These are phyloP conservation scores for Elsinoe batatas DNA, from an alignment of 2,329 filamentous ascomycete species.

Conservation along the genomic window DNA sequence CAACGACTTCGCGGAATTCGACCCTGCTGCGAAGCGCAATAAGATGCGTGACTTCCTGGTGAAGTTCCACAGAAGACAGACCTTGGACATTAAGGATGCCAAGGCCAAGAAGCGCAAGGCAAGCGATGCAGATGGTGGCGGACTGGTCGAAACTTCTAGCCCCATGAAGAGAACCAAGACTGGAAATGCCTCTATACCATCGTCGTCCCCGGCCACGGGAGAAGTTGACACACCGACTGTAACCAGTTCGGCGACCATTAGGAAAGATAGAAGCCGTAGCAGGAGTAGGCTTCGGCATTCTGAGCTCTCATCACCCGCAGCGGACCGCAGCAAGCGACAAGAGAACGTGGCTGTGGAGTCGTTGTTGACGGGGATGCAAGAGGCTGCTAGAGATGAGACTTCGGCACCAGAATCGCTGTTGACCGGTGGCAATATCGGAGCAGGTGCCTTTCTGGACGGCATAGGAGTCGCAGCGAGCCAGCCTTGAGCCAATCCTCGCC, in stretches of 20 bases:
- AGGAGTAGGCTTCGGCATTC: not conserved
- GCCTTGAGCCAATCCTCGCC: not conserved
- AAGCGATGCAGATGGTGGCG: not conserved
- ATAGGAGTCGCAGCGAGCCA: not conserved
- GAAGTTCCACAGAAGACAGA: slow-evolving; percentile 50
- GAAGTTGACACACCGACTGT: not conserved
- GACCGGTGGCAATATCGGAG: not conserved
- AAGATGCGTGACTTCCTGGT: slow-evolving; percentile 59
- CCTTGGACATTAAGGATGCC: slow-evolving; percentile 42
- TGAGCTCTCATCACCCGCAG: not conserved
- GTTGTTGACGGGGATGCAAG: not conserved
- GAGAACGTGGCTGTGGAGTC: not conserved
- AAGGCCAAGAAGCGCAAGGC: slow-evolving; percentile 30
- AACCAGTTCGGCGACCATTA: not conserved
- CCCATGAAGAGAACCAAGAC: not conserved
- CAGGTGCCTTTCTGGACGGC: not conserved
- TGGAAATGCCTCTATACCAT: not conserved
- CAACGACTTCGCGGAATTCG: slow-evolving; percentile 45
- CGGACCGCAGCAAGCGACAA: not conserved
- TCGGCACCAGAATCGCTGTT: not conserved
- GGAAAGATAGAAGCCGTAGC: not conserved
- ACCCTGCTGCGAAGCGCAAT: slow-evolving; percentile 50
- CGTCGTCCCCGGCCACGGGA: not conserved
- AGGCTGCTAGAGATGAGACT: not conserved
- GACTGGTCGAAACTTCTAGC: not conserved